These are phyloP conservation scores for Eucalyptus curtisii DNA, from an alignment of 345 rosid genomes.

Conservation along the genomic window DNA sequence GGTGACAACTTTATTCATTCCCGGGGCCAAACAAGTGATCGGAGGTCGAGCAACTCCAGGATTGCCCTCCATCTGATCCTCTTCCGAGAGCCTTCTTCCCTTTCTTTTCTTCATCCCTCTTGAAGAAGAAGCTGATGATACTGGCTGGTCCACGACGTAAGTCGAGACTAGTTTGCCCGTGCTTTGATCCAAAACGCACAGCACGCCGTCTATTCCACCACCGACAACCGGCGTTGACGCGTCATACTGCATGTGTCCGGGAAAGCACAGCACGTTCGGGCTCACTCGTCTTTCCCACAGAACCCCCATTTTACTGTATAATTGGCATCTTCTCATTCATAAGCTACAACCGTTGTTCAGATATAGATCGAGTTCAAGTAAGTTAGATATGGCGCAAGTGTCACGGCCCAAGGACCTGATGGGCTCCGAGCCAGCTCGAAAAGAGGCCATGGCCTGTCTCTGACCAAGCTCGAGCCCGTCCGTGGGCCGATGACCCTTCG, in stretches of 20 bases:
- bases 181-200: slow-evolving; percentile 61
- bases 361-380: background rate
- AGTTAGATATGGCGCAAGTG: background rate
- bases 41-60: slow-evolving; percentile 51
- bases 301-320: slow-evolving; percentile 48
- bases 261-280: slow-evolving; percentile 58
- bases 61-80: slow-evolving; percentile 21
- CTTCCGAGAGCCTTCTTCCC: slow-evolving; percentile 33
- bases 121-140: slow-evolving; percentile 1
- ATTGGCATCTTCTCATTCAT: background rate
- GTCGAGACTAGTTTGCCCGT: slow-evolving; percentile 50
- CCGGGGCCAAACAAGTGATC: slow-evolving; percentile 68
- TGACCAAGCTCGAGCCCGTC: background rate
- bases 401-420: background rate
- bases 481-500: background rate
- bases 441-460: background rate
- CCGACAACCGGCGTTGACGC: slow-evolving; percentile 29
- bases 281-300: slow-evolving; percentile 66
- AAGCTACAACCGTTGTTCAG: background rate
- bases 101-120: slow-evolving; percentile 16
- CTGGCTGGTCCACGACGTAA: slow-evolving; percentile 24
- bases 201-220: slow-evolving; percentile 83
- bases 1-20: slow-evolving; percentile 73
- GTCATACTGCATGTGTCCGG: slow-evolving; percentile 45
- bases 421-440: background rate